A percentile compares a stretch with the other conserved stretches of the same genome.
Conservation (phyloP, 257 asterid species). For the Plantago ovata region DNA sequence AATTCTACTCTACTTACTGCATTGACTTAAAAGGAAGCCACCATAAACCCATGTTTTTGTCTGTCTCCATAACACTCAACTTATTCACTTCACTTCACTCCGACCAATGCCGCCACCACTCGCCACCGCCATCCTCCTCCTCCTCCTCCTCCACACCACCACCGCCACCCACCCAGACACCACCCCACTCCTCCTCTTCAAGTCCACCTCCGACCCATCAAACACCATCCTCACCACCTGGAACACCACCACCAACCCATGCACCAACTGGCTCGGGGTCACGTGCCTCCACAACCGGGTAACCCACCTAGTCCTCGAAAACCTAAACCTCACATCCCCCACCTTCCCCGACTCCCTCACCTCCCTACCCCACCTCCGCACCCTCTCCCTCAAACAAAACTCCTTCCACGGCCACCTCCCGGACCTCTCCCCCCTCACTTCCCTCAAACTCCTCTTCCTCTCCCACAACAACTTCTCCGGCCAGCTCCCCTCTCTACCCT, state of each 20-base stretch:
- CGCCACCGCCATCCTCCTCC: conserved; percentile 23
- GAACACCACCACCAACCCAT: conserved; percentile 55
- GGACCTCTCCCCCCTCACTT: conserved; percentile 56
- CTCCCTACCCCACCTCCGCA: conserved; percentile 52
- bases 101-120: conserved; percentile 29
- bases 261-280: conserved; percentile 64
- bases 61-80: conserved; percentile 1
- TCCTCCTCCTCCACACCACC: conserved; percentile 28
- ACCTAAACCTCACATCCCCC: conserved; percentile 38
- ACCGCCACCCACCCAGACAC: conserved; percentile 56
- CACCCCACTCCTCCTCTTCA: conserved; percentile 50
- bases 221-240: conserved; percentile 45
- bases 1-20: too few relatives aligned
- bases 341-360: conserved; percentile 36
- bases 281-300: conserved; percentile 64
- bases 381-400: conserved; percentile 65
- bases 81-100: conserved; percentile 12
- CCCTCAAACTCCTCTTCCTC: conserved; percentile 55
- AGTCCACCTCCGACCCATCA: conserved; percentile 47
- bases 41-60: too few relatives aligned
- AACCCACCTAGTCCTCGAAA: conserved; percentile 67
- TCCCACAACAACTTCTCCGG: conserved; percentile 68
- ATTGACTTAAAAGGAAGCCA: too few relatives aligned
- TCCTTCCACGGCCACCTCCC: conserved; percentile 63
- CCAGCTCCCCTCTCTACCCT: conserved; percentile 39